Evolutionary conservation across 2,329 filamentous ascomycete genomes (phyloP).

Genomic region (Alternaria triticina): DNA sequence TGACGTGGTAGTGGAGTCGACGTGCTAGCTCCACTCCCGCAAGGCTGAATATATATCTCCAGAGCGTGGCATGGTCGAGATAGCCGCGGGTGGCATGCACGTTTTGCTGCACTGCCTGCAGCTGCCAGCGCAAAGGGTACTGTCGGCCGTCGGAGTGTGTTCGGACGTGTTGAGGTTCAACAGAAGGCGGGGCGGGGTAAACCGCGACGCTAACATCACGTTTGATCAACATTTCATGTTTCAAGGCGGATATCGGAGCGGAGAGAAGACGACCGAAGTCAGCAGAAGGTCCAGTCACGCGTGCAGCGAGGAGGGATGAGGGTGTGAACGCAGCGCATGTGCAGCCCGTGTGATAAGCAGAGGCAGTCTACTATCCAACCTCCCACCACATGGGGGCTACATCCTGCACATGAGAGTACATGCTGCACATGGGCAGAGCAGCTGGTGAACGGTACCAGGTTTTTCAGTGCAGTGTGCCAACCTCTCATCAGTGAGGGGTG

Average conservation of each 20-base stretch:
- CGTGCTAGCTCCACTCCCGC: not conserved
- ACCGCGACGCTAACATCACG: slow-evolving; percentile 1
- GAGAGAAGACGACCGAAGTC: slow-evolving; percentile 1
- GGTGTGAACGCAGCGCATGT: not conserved
- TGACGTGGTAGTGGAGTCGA: slow-evolving; percentile 8
- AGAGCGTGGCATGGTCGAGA: not conserved
- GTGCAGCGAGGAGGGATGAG: not conserved
- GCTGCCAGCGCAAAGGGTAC: not conserved
- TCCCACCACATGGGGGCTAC: not conserved
- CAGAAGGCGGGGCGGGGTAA: not conserved
- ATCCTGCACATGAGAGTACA: not conserved
- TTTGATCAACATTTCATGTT: not conserved
- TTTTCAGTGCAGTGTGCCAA: not conserved
- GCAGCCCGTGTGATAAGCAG: not conserved
- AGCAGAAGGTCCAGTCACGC: not conserved
- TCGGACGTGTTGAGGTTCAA: slow-evolving; percentile 4
- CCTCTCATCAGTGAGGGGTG: no score
- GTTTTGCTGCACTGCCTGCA: not conserved
- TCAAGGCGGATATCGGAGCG: not conserved
- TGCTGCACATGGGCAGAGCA: not conserved
- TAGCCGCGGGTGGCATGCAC: not conserved
- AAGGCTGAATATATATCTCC: slow-evolving; percentile 8
- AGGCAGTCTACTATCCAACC: not conserved
- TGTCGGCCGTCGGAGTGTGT: not conserved
- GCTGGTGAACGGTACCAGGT: not conserved